Evolutionary conservation across 179 eudicot genomes (phyloP), one percentile per base, ranked within the genome.

Genomic region (Camellia oleifera): DNA sequence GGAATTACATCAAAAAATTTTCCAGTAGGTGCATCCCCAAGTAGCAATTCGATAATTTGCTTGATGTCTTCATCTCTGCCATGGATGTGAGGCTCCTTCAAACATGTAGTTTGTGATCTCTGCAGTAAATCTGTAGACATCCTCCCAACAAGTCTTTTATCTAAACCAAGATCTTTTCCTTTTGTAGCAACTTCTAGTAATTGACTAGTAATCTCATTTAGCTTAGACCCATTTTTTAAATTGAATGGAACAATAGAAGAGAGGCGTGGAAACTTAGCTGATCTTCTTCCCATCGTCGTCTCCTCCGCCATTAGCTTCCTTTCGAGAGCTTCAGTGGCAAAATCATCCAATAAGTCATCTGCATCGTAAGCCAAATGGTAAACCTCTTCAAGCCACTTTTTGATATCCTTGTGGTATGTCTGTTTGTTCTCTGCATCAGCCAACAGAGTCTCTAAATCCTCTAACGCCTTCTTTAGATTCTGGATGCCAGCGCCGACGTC

Each of bases 31-130:
- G 42, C 70, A 66, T 66, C 70, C 46, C 17, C 5, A 12, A 32
- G 4, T 8, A 66, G 14, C 46, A 66, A 11, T 42, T 66, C 48
- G 32, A 66, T 4, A 9, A 66, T 66, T 5, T n/a, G 60, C 7
- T 79, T 81, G 72, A 8, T 76, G 15, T 85, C 87, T 4, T 82
- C 52, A n/a, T 79, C 79, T 52, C 85, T 79, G 7, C 87, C 85
- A 53, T 32, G 76, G 4, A 81, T 69, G 4, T 17, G 23, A 23
- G 77, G 13, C 71, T 84, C 84, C 53, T 20, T 17, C 53, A 50
- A 71, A 50, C 20, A 46, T 5, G 57, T 46, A 6, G 56, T 26
- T 26, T 26, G 5, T 15, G 18, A 26, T 20, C 2, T 11, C 17
- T 23, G 5, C 11, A 17, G 1, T 9, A 20, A 42, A 20, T 15